Percentiles rank a stretch among this genome's conserved stretches.
phyloP scores from a whole-genome alignment of 2,329 filamentous ascomycete species.

The Arthrobotrys sinensis region DNA sequence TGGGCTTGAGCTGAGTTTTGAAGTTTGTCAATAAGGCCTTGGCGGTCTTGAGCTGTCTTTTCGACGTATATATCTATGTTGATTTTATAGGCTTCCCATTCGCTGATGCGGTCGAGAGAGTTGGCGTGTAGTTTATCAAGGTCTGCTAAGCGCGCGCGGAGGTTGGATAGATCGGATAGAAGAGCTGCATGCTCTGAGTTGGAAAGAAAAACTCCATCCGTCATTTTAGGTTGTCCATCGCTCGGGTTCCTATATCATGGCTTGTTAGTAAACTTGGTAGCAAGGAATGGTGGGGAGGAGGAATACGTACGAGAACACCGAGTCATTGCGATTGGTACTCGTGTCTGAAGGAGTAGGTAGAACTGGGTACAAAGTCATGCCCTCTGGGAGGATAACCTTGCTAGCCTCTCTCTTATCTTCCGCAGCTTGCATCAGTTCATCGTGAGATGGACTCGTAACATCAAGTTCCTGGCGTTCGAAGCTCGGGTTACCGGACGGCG shows the following conservation, averaged over 20 bases:
- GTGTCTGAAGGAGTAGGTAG: constrained; percentile 31
- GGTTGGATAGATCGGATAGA: constrained; percentile 31
- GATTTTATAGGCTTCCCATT: constrained; percentile 50
- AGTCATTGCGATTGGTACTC: constrained; percentile 33
- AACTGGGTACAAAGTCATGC: constrained; percentile 4
- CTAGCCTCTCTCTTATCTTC: constrained; percentile 39
- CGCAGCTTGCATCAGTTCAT: constrained; percentile 30
- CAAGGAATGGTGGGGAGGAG: background rate
- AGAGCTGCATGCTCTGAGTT: constrained; percentile 39
- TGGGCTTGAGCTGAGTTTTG: constrained; percentile 51
- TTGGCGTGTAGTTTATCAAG: constrained; percentile 30
- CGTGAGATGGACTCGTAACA: constrained; percentile 8
- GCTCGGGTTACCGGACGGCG: constrained; percentile 16
- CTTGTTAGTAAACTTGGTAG: constrained; percentile 16
- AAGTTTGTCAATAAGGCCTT: constrained; percentile 41
- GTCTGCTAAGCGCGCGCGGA: constrained; percentile 20
- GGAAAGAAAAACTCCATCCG: constrained; percentile 39
- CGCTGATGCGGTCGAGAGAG: constrained; percentile 27
- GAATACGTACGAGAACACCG: constrained; percentile 39
- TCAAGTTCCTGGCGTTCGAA: constrained; percentile 41
- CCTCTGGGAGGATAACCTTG: constrained; percentile 49
- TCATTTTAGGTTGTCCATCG: constrained; percentile 42
- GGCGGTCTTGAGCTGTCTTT: constrained; percentile 38
- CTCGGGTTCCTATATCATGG: constrained; percentile 11
- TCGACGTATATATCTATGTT: constrained; percentile 43